phyloP scores from a whole-genome alignment of 192 early-diverging fungal genomes.

The Rhizophagus sp. region DNA sequence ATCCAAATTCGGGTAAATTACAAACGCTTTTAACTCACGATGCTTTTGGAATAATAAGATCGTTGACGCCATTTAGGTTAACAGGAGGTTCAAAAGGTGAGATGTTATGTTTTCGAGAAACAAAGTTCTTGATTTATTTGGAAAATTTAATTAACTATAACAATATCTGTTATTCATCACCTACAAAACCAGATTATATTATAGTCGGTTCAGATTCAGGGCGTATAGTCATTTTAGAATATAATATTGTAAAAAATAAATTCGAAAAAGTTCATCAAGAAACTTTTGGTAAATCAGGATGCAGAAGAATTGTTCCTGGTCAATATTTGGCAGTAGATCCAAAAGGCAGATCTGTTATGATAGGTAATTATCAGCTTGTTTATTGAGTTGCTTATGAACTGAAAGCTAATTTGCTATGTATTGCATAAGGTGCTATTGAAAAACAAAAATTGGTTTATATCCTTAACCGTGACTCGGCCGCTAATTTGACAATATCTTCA shows the following conservation, averaged over 20 bases:
- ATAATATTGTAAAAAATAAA: slow-evolving; percentile 67
- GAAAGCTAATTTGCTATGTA: not conserved
- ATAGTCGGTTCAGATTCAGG: slow-evolving; percentile 91
- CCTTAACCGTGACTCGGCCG: slow-evolving; percentile 86
- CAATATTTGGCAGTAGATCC: slow-evolving; percentile 97
- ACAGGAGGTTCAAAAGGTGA: slow-evolving; percentile 87
- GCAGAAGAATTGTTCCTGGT: slow-evolving; percentile 87
- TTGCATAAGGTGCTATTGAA: slow-evolving; percentile 74
- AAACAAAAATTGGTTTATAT: slow-evolving; percentile 97
- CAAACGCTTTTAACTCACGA: slow-evolving; percentile 69
- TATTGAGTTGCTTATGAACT: not conserved
- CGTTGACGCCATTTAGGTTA: slow-evolving; percentile 81
- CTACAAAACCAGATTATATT: slow-evolving; percentile 74
- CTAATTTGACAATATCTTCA: slow-evolving; percentile 85
- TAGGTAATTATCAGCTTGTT: slow-evolving; percentile 50
- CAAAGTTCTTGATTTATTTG: not conserved
- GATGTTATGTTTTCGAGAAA: not conserved
- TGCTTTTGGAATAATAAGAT: slow-evolving; percentile 85
- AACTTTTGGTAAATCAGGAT: slow-evolving; percentile 91
- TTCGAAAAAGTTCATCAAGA: slow-evolving; percentile 89
- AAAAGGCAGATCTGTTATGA: slow-evolving; percentile 94
- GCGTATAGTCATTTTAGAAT: slow-evolving; percentile 86
- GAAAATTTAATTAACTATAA: not conserved
- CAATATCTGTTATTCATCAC: not conserved
- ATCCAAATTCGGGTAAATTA: slow-evolving; percentile 81